phyloP scores from a whole-genome alignment of 495 filamentous ascomycete species.

The Lichina pygmaea region DNA sequence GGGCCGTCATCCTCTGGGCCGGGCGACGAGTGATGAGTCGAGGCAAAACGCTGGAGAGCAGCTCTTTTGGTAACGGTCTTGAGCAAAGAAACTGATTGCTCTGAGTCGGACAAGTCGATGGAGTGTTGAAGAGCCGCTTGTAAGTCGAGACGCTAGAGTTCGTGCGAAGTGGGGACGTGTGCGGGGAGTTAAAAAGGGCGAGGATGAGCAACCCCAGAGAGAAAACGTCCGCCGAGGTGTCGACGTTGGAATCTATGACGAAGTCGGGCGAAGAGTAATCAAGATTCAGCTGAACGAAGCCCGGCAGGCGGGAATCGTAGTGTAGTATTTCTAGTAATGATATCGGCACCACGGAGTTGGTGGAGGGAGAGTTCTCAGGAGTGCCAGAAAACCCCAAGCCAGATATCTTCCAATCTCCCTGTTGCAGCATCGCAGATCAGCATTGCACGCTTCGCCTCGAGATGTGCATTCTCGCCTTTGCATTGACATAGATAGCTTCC shows the following conservation, averaged over 20 bases:
- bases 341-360: constrained; percentile 43
- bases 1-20: constrained; percentile 61
- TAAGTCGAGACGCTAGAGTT: constrained; percentile 54
- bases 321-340: constrained; percentile 63
- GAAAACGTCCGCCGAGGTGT: constrained; percentile 64
- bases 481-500: constrained; percentile 82
- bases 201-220: constrained; percentile 72
- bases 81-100: constrained; percentile 67
- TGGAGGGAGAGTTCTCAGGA: constrained; percentile 36
- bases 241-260: constrained; percentile 61
- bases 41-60: constrained; percentile 47
- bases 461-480: constrained; percentile 31
- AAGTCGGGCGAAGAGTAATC: constrained; percentile 92
- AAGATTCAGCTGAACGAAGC: constrained; percentile 62
- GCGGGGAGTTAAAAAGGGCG: constrained; percentile 79
- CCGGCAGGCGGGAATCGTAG: constrained; percentile 58
- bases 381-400: constrained; percentile 74
- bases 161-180: constrained; percentile 59
- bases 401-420: constrained; percentile 96
- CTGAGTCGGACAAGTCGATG: constrained; percentile 46
- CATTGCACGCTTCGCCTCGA: neutral
- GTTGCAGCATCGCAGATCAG: neutral
- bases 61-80: constrained; percentile 49
- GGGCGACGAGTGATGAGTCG: constrained; percentile 64
- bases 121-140: constrained; percentile 50